Base-by-base conservation (phyloP, 202 grass and related monocot species). In the Brachypodium distachyon region DNA sequence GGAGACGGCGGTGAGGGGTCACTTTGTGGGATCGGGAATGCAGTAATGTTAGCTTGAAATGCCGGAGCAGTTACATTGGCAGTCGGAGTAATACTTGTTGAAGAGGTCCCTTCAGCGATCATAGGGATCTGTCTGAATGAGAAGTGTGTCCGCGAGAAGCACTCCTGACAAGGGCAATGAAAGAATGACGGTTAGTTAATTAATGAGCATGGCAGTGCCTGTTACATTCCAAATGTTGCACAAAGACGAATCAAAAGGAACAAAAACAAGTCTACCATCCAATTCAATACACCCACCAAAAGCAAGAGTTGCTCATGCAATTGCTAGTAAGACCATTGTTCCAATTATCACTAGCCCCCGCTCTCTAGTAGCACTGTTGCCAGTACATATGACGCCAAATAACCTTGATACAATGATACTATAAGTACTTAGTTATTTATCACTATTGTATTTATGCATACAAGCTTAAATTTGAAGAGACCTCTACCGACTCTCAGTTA, bases 1-100 rank as follows among this genome's bases (percentile, higher is more conserved):
- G 9, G 41, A 68, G 72, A 49, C 13, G 43, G 26, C 34, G 62
- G 43, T 5, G 54, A 72, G 9, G 48, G 61, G 23, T 77, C 33
- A 52, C 42, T 43, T 62, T 49, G 25, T 3, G 23, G 63, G 47
- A 57, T 84, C 63, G 63, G 37, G 46, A 81, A 84, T 26, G 6
- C 9, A 56, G 33, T 75, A 39, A 74, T 59, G 80, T 86, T 90
- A 84, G 75, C 72, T 77, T 71, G 41, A 78, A 72, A 79, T 36
- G 29, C 69, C 7, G 61, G 69, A 61, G 69, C 27, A 68, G 52
- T 36, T 63, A 73, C 60, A 50, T 17, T 78, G 22, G 70, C 49
- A 82, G 56, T 51, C 25, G 72, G 11, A 73, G 60, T n/a, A n/a
- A n/a, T n/a, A n/a, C n/a, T 34, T 10, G 33, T 21, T 48, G 77